phyloP scores from a whole-genome alignment of 179 eudicot genomes.

The Silene coronaria region DNA sequence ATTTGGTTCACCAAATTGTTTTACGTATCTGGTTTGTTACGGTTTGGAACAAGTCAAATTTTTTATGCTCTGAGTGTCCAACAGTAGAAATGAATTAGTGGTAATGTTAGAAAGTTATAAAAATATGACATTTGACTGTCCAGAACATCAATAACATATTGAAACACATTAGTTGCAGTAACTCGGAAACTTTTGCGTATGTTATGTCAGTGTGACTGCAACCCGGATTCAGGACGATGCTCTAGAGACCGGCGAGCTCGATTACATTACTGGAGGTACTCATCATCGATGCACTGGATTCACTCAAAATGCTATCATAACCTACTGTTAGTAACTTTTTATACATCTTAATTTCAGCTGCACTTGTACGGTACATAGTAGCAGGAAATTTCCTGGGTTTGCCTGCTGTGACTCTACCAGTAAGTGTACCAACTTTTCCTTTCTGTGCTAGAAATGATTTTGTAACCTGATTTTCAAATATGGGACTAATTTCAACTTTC shows the following conservation, averaged over 20 bases:
- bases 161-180: neutral
- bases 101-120: neutral
- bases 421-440: conserved; percentile 19
- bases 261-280: conserved; percentile 76
- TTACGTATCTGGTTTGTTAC: neutral
- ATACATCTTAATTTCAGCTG: conserved; percentile 42
- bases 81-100: too few species aligned
- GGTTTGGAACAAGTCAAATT: neutral
- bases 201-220: conserved; percentile 58
- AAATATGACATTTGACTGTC: too few species aligned
- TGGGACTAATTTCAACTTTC: neutral
- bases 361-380: conserved; percentile 70
- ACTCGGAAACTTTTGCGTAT: conserved; percentile 3
- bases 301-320: neutral
- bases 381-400: conserved; percentile 93
- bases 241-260: conserved; percentile 52
- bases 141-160: too few species aligned
- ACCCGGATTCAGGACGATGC: conserved; percentile 48
- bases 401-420: conserved; percentile 93
- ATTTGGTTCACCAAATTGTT: neutral
- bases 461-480: neutral
- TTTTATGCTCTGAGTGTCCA: neutral
- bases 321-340: neutral
- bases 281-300: neutral
- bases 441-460: neutral